phyloP scores from a whole-genome alignment of 1,284 basidiomycete genomes.

The Marasmius oreades region DNA sequence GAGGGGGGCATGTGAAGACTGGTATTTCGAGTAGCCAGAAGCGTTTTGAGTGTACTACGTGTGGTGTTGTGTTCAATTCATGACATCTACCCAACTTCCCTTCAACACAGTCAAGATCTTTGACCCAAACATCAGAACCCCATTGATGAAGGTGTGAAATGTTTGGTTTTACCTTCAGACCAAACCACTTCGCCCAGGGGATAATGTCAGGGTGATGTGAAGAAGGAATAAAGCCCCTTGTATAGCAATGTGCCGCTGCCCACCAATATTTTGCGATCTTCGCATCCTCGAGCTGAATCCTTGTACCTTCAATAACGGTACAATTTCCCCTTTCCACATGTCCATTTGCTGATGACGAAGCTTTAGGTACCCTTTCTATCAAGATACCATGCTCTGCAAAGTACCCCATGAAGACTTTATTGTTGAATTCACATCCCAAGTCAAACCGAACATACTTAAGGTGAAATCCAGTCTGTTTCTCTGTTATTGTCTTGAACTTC shows the following conservation, averaged over 20 bases:
- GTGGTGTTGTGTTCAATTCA: too few species aligned
- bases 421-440: constrained; percentile 8
- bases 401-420: constrained; percentile 5
- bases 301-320: constrained; percentile 6
- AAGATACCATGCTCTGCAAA: constrained; percentile 7
- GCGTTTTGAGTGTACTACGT: too few species aligned
- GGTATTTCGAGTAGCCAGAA: too few species aligned
- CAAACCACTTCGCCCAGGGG: too few species aligned
- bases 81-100: constrained; percentile 18
- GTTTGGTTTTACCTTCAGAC: not conserved
- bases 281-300: constrained; percentile 1
- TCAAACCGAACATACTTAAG: not conserved
- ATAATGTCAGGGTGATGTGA: not conserved
- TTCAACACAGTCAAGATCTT: constrained; percentile 9
- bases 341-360: constrained; percentile 11
- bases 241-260: constrained; percentile 13
- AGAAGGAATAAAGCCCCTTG: constrained; percentile 4
- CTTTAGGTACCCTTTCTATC: constrained; percentile 14
- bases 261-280: not conserved
- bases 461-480: not conserved
- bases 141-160: constrained; percentile 9
- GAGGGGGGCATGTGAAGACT: too few species aligned
- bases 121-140: constrained; percentile 14
- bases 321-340: constrained; percentile 10
- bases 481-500: not conserved